phyloP scores from a whole-genome alignment of 495 filamentous ascomycete genomes.

The Hypoxylon subgilvum region DNA sequence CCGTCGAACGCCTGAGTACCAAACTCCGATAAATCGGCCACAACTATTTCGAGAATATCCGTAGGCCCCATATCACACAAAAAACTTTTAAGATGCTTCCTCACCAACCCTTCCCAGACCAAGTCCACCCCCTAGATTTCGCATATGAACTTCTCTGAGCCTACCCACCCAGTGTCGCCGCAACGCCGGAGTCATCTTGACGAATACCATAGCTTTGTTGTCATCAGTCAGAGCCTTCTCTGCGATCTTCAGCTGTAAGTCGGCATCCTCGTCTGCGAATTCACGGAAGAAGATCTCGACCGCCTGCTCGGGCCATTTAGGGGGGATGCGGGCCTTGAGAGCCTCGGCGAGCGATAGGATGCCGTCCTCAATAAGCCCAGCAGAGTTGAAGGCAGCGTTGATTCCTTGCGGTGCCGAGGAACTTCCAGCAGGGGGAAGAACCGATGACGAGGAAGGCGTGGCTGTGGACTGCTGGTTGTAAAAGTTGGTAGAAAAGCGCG shows the following conservation, averaged over 20 bases:
- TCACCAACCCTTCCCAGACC: slow-evolving; percentile 39
- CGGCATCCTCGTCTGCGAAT: slow-evolving; percentile 54
- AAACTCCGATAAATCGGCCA: slow-evolving; percentile 5
- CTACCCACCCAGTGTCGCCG: slow-evolving; percentile 56
- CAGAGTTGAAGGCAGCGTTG: slow-evolving; percentile 9
- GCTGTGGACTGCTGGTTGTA: slow-evolving; percentile 33
- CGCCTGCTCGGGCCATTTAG: slow-evolving; percentile 55
- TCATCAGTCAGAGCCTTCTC: slow-evolving; percentile 59
- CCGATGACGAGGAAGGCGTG: slow-evolving; percentile 14
- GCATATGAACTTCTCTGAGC: slow-evolving; percentile 54
- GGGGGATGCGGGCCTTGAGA: slow-evolving; percentile 36
- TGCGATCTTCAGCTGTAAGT: slow-evolving; percentile 58
- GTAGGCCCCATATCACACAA: neutral
- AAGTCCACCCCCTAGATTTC: slow-evolving; percentile 39
- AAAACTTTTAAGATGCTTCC: slow-evolving; percentile 31
- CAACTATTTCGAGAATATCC: neutral
- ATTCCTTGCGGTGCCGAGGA: slow-evolving; percentile 7
- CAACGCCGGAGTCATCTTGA: slow-evolving; percentile 55
- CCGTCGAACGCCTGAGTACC: slow-evolving; percentile 16
- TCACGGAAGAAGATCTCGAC: slow-evolving; percentile 58
- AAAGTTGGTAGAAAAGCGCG: slow-evolving; percentile 40
- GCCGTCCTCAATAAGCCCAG: slow-evolving; percentile 36
- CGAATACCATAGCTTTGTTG: slow-evolving; percentile 60
- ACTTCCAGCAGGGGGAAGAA: slow-evolving; percentile 3
- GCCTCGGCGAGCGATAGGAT: slow-evolving; percentile 46